These are phyloP conservation scores for Pseudonitzschia delicatissima DNA, from an alignment of 108 stramenopile species.

Conservation along the genomic window DNA sequence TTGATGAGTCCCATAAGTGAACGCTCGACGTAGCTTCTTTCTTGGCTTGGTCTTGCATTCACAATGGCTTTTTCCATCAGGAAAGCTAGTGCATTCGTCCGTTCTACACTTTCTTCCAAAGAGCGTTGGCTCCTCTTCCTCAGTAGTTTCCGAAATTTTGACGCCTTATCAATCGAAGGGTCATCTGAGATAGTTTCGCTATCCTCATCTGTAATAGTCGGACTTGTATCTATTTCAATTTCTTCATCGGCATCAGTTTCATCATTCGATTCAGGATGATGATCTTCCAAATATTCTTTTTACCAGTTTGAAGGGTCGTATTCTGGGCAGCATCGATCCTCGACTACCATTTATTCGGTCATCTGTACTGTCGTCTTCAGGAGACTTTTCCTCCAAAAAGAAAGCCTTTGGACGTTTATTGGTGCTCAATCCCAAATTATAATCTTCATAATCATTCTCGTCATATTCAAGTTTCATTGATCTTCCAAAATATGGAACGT, in stretches of 20 bases:
- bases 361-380: neutral
- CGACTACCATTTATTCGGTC: neutral
- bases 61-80: conserved; percentile 23
- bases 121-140: conserved; percentile 57
- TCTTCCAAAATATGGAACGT: no score
- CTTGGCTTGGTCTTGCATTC: conserved; percentile 16
- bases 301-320: neutral
- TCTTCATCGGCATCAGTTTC: neutral
- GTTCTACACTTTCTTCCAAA: conserved; percentile 61
- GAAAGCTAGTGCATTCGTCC: conserved; percentile 8
- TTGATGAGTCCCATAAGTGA: conserved; percentile 77
- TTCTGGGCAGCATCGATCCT: neutral
- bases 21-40: conserved; percentile 52
- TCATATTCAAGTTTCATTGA: no score
- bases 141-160: conserved; percentile 39
- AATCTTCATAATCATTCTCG: no score
- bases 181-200: neutral
- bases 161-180: neutral
- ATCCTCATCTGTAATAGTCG: neutral
- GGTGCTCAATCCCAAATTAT: no score
- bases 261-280: neutral
- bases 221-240: neutral
- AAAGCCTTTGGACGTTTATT: no score
- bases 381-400: no score
- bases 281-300: neutral